Evolutionary conservation across 2,329 filamentous ascomycete species (phyloP).

Genomic region (Teratosphaeria nubilosa): DNA sequence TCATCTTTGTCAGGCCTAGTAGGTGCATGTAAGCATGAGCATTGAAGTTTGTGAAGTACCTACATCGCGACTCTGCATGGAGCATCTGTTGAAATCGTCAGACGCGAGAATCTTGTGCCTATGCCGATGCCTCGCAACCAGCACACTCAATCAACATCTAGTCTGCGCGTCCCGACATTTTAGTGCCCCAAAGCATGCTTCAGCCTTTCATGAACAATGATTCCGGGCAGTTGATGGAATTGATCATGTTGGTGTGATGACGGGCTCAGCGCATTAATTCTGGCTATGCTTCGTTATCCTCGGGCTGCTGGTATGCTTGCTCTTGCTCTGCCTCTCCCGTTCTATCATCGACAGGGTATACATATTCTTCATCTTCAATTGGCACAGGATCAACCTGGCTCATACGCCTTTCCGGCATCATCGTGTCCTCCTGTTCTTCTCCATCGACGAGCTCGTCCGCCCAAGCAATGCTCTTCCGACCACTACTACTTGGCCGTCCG

Average conservation of each 20-base stretch:
- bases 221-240: neutral
- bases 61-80: neutral
- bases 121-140: no score
- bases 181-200: neutral
- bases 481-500: conserved; percentile 10
- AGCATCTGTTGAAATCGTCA: no score
- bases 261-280: neutral
- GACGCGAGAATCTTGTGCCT: neutral
- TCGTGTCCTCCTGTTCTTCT: conserved; percentile 12
- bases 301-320: neutral
- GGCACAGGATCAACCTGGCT: conserved; percentile 20
- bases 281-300: neutral
- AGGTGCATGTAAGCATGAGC: neutral
- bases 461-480: conserved; percentile 20
- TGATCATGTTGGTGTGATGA: neutral
- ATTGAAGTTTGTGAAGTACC: neutral
- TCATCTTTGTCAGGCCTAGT: neutral
- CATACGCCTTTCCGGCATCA: conserved; percentile 8
- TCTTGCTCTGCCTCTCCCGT: neutral
- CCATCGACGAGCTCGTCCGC: conserved; percentile 23
- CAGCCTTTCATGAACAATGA: neutral
- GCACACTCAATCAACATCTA: neutral
- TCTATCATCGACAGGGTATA: neutral
- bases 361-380: conserved; percentile 16
- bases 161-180: neutral